Evolutionary conservation across 2,329 filamentous ascomycete genomes (phyloP), one percentile per base, ranked within the genome.

Genomic region (Akanthomyces lecanii): DNA sequence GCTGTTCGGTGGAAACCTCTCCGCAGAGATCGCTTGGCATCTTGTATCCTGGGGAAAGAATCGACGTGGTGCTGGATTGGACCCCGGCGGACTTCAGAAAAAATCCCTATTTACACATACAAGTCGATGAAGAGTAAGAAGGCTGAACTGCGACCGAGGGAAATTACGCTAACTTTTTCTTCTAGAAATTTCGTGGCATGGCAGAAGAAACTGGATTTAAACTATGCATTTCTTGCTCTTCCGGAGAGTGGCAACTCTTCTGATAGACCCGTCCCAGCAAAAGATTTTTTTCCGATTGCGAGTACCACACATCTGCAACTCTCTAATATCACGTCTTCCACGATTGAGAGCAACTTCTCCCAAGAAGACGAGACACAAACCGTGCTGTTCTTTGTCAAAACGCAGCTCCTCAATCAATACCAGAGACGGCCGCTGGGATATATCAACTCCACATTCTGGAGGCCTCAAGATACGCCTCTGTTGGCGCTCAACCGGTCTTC

Each of bases 391-490:
- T 69, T 69, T 25, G 33, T 69, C 33, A 69, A 69, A n/a, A 70
- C 66, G 8, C 65, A 69, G 40, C 65, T 65, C 30, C n/a, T 67
- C 56, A 30, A 68, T 1, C 59, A 65, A 3, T 61, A 65, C 18
- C 63, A 64, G 8, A 66, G 68, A 54, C 65, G 51, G 21, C 69
- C 69, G 0, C 21, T 70, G 21, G 69, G 69, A 3, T 68, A 67
- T 25, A 60, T 70, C 40, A 70, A 70, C 55, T 65, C 67, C 58
- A 71, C 69, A 0, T 63, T 57, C 0, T 71, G 69, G 69, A 53
- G 65, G 30, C 66, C 68, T 3, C 68, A 69, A 47, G 51, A 56
- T 3, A 61, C 60, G 5, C 66, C 68, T 4, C 56, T 69, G 2
- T 55, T 70, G 1, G 64, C 67, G 0, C 52, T 65, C 10, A 64